Conservation (phyloP, 1,284 basidiomycete genomes). For the Cryptococcus sp. region DNA sequence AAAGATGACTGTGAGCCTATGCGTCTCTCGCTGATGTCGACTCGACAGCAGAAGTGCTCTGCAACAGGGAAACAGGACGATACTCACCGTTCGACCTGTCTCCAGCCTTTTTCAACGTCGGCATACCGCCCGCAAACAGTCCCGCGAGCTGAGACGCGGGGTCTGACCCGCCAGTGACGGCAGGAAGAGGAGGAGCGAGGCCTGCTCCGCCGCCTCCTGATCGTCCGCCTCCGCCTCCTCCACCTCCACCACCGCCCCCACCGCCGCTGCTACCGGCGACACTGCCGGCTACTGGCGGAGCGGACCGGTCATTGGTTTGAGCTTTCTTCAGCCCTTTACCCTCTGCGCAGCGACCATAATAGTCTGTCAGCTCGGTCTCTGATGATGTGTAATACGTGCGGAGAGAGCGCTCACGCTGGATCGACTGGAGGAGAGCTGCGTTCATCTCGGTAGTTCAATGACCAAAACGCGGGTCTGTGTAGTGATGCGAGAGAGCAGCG, state of each 20-base stretch:
- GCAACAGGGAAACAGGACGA: neutral
- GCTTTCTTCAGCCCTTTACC: conserved; percentile 79
- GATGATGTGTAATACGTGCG: no score
- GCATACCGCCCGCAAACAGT: conserved; percentile 86
- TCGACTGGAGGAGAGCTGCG: conserved; percentile 45
- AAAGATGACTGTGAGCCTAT: no score
- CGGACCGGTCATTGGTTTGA: conserved; percentile 78
- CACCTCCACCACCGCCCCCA: conserved; percentile 55
- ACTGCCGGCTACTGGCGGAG: conserved; percentile 61
- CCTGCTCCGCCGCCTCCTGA: conserved; percentile 25
- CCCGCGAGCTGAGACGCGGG: conserved; percentile 72
- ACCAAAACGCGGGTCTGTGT: neutral
- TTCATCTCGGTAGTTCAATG: conserved; percentile 32
- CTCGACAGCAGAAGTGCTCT: no score
- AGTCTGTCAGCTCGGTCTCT: no score
- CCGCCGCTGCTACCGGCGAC: conserved; percentile 53
- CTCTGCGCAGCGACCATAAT: conserved; percentile 42
- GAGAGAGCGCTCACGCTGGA: conserved; percentile 36
- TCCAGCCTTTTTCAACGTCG: conserved; percentile 78
- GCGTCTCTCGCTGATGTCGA: no score
- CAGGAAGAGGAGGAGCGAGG: conserved; percentile 14
- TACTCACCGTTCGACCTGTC: conserved; percentile 36
- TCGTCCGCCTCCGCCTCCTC: conserved; percentile 49
- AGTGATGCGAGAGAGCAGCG: neutral
- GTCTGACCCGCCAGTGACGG: conserved; percentile 29